Conservation (phyloP, 805 yeast genomes). For the Torulaspora maleeae region DNA sequence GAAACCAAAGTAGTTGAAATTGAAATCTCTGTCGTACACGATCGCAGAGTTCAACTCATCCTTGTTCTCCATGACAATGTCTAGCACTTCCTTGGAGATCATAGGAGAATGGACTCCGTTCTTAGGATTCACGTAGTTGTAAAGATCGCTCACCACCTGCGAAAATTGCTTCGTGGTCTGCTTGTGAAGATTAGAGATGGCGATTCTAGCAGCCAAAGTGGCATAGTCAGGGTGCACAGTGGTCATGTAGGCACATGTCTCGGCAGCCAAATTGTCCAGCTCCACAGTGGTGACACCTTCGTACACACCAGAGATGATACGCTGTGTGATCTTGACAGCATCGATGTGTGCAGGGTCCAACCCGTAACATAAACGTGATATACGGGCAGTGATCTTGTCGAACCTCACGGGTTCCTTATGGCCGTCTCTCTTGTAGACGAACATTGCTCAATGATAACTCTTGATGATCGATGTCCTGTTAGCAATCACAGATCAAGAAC, state of each 20-base stretch:
- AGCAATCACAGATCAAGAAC: no score
- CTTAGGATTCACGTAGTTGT: constrained; percentile 74
- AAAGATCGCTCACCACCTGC: constrained; percentile 67
- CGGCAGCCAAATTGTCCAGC: constrained; percentile 81
- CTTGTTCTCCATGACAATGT: constrained; percentile 58
- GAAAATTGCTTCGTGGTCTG: constrained; percentile 87
- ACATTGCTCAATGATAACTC: constrained; percentile 45
- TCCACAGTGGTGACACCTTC: constrained; percentile 95
- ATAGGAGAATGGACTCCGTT: constrained; percentile 64
- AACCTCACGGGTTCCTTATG: constrained; percentile 91
- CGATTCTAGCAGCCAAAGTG: constrained; percentile 89
- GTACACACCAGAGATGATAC: constrained; percentile 93
- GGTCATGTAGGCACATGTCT: constrained; percentile 96
- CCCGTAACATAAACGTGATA: constrained; percentile 91
- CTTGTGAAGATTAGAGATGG: constrained; percentile 89
- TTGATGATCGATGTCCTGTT: background rate
- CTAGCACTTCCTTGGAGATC: constrained; percentile 62
- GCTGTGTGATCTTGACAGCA: constrained; percentile 92
- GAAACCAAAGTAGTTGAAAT: constrained; percentile 80
- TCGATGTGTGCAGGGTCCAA: constrained; percentile 88
- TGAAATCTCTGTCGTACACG: constrained; percentile 71
- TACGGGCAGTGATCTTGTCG: constrained; percentile 94
- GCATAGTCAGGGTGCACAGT: constrained; percentile 98
- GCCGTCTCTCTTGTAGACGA: constrained; percentile 88
- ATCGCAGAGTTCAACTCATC: constrained; percentile 70